Evolutionary conservation across 371 early-diverging fungal genomes (phyloP), one percentile per base, ranked within the genome.

Genomic region (Apophysomyces ossiformis): DNA sequence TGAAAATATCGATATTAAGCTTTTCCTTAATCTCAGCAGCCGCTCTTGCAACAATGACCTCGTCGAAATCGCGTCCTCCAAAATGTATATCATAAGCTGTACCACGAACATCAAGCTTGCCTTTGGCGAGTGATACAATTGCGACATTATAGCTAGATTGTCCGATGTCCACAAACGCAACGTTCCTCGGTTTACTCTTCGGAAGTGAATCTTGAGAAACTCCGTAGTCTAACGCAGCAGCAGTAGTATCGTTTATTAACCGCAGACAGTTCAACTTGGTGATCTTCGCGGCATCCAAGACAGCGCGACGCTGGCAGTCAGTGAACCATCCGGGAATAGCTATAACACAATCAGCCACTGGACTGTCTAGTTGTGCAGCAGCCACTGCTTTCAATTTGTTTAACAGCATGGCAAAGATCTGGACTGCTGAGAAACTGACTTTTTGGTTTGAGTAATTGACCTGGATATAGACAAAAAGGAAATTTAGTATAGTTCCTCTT

Each of bases 161-260:
- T 61, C 98, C 98, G 59, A 96, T 85, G 78, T 97, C 97, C 57
- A 94, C 93, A 76, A 97, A 92, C 60, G 91, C 92, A 58, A 97
- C 93, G 71, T 88, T 91, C 69, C 92, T 90, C 60, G 96, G 89
- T 82, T 93, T 93, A 45, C 92, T 89, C 81, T 95, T 95, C 66
- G 97, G 97, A 46, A 96, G 85, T 73, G 96, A 96, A 43, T 86
- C 83, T 87, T 95, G 95, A 75, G 96, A 96, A 75, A 97, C 95
- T 76, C 97, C 97, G 70, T 96, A 97, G 57, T 93, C 95, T 63
- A 97, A 90, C 44, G 97, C 96, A 57, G 91, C 87, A 37, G 96
- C 96, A 38, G 96, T 94, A 65, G 85, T 86, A 69, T 97, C 98
- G 81, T 95, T 94, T 74, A 97, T 85, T 62, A 96, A 76, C 61